Evolutionary conservation across 1,284 basidiomycete species (phyloP), one percentile per base, ranked within the genome.

Genomic region (Anthracocystis walkeri): DNA sequence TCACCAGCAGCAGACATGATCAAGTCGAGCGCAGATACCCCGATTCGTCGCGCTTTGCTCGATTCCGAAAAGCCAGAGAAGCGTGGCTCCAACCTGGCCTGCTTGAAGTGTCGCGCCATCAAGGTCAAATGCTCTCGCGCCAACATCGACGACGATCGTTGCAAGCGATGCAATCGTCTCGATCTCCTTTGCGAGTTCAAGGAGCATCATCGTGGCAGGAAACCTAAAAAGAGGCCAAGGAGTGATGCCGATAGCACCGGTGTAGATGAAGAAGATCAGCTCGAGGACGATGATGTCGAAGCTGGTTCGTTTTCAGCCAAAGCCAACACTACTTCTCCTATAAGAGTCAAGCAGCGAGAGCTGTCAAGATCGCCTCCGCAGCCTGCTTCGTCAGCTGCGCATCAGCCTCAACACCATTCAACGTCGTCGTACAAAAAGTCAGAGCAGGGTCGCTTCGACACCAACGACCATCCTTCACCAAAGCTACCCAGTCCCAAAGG

Each of bases 71-170:
- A 65, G 45, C 74, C 74, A 31, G 69, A 72, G 27, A 76, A 76
- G 57, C 74, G 74, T 33, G 74, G 74, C 27, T 72, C 69, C 38
- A 76, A 76, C 23, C 63, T 76, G 11, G 74, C 74, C 10, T 76
- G 74, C 33, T 61, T 76, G 54, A 76, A 72, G 54, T 76, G 74
- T 21, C 65, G 74, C 12, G 74, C 74, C 31, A 76, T 76, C 65
- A 76, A 76, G 53, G 74, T 76, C 29, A 67, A 68, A 16, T 76
- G 74, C 46, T 72, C 74, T 2, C 57, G 68, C 8, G 69, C 74
- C 48, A 65, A 68, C 27, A 59, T 51, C 8, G 41, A 65, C 20
- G 74, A 76, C 25, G 58, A 68, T 14, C 61, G 69, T 12, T 76
- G 74, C 63, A 72, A 72, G 33, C 68, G 74, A 10, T 76, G 74